A percentile compares a stretch with the other conserved stretches of the same genome.
phyloP scores from a whole-genome alignment of 192 early-diverging fungal species.

The Umbelopsis ramanniana region DNA sequence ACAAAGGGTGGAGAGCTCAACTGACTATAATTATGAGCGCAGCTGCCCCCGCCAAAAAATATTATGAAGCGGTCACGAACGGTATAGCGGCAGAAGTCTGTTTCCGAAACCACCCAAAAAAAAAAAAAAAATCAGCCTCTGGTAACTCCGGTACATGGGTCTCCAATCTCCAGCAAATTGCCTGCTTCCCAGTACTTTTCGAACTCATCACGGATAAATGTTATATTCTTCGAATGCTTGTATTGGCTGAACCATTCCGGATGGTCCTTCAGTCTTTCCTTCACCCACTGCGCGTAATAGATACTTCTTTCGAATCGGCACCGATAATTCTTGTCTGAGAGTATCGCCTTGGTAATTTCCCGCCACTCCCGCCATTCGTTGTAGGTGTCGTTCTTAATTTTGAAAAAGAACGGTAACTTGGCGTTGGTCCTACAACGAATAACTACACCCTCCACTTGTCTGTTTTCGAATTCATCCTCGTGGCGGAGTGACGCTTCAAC shows the following conservation, averaged over 20 bases:
- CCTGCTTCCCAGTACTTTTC: conserved; percentile 57
- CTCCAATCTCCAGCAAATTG: not conserved
- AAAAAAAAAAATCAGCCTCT: not conserved
- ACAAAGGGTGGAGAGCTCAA: not conserved
- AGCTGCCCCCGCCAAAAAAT: not conserved
- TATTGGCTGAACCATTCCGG: conserved; percentile 72
- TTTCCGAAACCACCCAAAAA: not conserved
- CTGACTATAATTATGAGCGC: not conserved
- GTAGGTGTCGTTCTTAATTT: conserved; percentile 96
- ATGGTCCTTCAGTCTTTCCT: conserved; percentile 55
- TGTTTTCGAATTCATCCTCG: conserved; percentile 66
- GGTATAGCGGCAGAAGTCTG: not conserved
- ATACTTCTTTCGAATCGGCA: conserved; percentile 62
- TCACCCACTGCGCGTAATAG: conserved; percentile 80
- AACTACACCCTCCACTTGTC: conserved; percentile 92
- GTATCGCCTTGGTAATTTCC: conserved; percentile 79
- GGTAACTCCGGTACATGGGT: conserved; percentile 1
- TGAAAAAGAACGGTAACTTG: conserved; percentile 73
- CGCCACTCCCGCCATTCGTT: conserved; percentile 96
- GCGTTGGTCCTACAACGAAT: conserved; percentile 67
- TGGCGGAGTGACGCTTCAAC: conserved; percentile 72
- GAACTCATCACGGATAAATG: conserved; percentile 79
- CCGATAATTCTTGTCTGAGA: conserved; percentile 47
- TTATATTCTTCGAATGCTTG: conserved; percentile 78
- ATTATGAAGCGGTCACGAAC: conserved; percentile 15